Conservation (phyloP, 345 rosid species). For the Gossypium longicalyx region DNA sequence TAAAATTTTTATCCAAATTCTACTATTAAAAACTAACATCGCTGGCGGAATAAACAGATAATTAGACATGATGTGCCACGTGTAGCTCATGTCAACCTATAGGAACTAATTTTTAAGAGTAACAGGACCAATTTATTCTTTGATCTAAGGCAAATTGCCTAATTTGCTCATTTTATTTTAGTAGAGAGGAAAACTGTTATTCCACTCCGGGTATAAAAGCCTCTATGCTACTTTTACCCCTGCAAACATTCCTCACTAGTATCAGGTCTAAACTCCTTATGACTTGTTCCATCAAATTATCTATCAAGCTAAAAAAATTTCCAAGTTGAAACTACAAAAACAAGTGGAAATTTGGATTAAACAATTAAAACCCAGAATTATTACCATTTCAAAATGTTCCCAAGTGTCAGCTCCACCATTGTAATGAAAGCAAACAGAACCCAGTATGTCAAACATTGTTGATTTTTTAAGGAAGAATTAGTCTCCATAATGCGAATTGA, state of each 20-base stretch:
- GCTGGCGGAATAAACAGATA: too few relatives aligned
- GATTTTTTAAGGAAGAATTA: constrained; percentile 17
- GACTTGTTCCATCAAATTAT: neutral
- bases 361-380: neutral
- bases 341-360: neutral
- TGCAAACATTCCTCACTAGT: neutral
- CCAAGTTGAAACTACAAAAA: neutral
- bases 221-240: too few relatives aligned
- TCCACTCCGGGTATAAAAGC: too few relatives aligned
- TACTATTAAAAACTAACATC: too few relatives aligned
- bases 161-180: too few relatives aligned
- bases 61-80: too few relatives aligned
- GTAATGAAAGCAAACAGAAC: constrained; percentile 26
- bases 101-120: too few relatives aligned
- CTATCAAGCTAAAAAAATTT: neutral
- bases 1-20: too few relatives aligned
- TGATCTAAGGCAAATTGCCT: too few relatives aligned
- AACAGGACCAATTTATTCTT: too few relatives aligned
- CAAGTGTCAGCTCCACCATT: constrained; percentile 24
- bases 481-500: constrained; percentile 28
- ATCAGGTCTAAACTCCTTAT: neutral
- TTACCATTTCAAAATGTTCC: constrained; percentile 24
- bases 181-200: too few relatives aligned
- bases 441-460: constrained; percentile 39
- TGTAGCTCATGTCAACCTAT: too few relatives aligned